Conservation (phyloP, 2,329 filamentous ascomycete species). For the Fonsecaea pedrosoi region DNA sequence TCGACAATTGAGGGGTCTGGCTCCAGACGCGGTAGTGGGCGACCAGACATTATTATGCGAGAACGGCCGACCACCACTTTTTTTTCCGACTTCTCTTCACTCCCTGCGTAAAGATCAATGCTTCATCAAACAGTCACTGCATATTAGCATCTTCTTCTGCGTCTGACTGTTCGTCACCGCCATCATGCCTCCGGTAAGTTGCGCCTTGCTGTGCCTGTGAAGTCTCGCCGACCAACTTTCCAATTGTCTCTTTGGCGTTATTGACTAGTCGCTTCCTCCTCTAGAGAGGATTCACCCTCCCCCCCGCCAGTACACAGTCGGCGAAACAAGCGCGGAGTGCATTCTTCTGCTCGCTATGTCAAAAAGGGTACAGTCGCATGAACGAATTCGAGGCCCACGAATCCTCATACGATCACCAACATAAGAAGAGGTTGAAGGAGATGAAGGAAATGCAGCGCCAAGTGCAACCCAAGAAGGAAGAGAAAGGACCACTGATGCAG, state of each 20-base stretch:
- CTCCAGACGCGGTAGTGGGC: not conserved
- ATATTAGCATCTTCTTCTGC: not conserved
- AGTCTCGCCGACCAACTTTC: not conserved
- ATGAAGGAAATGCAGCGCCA: slow-evolving; percentile 52
- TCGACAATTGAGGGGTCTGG: not conserved
- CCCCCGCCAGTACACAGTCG: slow-evolving; percentile 60
- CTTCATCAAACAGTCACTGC: not conserved
- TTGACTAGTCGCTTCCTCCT: slow-evolving; percentile 32
- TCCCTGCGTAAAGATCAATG: not conserved
- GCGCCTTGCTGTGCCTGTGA: not conserved
- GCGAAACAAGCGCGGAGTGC: slow-evolving; percentile 79
- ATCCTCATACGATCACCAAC: slow-evolving; percentile 91
- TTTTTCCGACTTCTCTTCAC: not conserved
- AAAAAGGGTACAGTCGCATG: slow-evolving; percentile 92
- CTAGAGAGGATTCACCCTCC: slow-evolving; percentile 48
- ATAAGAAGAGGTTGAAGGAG: slow-evolving; percentile 71
- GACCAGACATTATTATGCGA: not conserved
- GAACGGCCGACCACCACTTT: not conserved
- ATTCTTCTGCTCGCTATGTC: slow-evolving; percentile 86
- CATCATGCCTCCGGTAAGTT: slow-evolving; percentile 47
- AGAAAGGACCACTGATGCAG: slow-evolving; percentile 51
- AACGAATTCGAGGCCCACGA: slow-evolving; percentile 97
- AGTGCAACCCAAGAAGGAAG: slow-evolving; percentile 51
- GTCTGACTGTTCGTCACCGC: not conserved
- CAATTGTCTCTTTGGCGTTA: slow-evolving; percentile 18